Evolutionary conservation across 108 stramenopile species (phyloP), one percentile per base, ranked within the genome.

Genomic region (Epithemia pelagica): DNA sequence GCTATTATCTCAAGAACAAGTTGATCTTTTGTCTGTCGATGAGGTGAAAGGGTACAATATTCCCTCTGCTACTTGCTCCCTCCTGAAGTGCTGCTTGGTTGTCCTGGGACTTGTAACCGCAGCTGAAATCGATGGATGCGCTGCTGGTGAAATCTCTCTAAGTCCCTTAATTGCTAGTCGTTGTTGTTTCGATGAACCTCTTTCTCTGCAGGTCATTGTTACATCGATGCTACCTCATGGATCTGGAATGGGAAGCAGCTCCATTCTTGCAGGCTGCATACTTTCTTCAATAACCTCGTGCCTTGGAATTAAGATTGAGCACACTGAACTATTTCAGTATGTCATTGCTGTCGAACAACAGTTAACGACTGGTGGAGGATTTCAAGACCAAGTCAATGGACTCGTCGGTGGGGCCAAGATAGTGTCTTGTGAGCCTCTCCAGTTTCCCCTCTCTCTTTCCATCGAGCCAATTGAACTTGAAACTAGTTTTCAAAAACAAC

Each of bases 371-470:
- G 91, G 90, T 2, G 95, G 95, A 28, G 95, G 95, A 32, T 96
- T 89, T 85, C 95, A 96, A 70, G 94, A 92, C 64, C 88, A 95
- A 69, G 85, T 91, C 28, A 73, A 86, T 27, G 90, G 89, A 8
- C 66, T 78, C 32, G 29, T 85, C 31, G 81, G 79, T 37, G 86
- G 86, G 0, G 67, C 82, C n/a, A 90, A 90, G 55, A 65, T 81
- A 21, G 81, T 82, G 15, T 63, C 64, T 0, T 82, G 84, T 10
- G 32, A 70, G 37, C 61, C 74, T 52, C n/a, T n/a, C n/a, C 46
- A 64, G 7, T 53, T 91, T 53, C 85, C 87, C 15, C 31, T 87
- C 3, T 24, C 65, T 31, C 70, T 83, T 22, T 63, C 66, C 28
- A 70, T 87, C 19, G 59, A 77, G 24, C 78, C 54, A 20, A 19